Conservation (phyloP, 495 filamentous ascomycete species). For the Aspergillus haitiensis region DNA sequence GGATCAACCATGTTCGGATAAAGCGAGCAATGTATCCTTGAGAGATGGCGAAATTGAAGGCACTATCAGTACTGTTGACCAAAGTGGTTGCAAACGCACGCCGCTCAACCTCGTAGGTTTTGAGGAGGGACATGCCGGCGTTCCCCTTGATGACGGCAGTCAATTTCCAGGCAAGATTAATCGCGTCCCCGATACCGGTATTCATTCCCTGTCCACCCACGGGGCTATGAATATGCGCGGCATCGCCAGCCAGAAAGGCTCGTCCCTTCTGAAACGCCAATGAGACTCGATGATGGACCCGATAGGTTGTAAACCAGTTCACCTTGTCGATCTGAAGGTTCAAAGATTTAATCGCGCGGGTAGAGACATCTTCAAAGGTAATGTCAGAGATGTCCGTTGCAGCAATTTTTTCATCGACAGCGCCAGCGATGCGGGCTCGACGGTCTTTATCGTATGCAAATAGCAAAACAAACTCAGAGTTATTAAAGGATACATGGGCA, state of each 20-base stretch:
- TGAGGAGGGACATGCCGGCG: slow-evolving; percentile 43
- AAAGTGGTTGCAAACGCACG: slow-evolving; percentile 35
- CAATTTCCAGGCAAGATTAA: slow-evolving; percentile 60
- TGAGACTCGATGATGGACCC: slow-evolving; percentile 37
- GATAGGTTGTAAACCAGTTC: slow-evolving; percentile 41
- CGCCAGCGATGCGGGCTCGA: slow-evolving; percentile 30
- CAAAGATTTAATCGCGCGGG: slow-evolving; percentile 22
- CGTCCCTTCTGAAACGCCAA: slow-evolving; percentile 30
- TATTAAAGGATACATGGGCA: slow-evolving; percentile 31
- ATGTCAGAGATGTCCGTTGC: slow-evolving; percentile 23
- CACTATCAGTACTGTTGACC: slow-evolving; percentile 34
- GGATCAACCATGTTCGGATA: slow-evolving; percentile 34
- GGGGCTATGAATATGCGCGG: slow-evolving; percentile 59
- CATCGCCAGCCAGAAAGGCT: slow-evolving; percentile 42
- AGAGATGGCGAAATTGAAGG: slow-evolving; percentile 29
- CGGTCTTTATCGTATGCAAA: slow-evolving; percentile 28
- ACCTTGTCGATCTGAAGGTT: slow-evolving; percentile 32
- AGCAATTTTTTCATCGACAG: slow-evolving; percentile 20
- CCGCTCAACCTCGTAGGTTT: slow-evolving; percentile 55
- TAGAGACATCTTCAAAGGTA: slow-evolving; percentile 33
- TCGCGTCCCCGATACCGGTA: slow-evolving; percentile 57
- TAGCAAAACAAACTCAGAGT: slow-evolving; percentile 32
- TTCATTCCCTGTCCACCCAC: slow-evolving; percentile 63
- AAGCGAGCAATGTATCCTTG: slow-evolving; percentile 28
- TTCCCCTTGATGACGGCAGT: slow-evolving; percentile 48